These are phyloP conservation scores for Phoenix dactylifera DNA, from an alignment of 176 grass and related monocot genomes.

Conservation along the genomic window DNA sequence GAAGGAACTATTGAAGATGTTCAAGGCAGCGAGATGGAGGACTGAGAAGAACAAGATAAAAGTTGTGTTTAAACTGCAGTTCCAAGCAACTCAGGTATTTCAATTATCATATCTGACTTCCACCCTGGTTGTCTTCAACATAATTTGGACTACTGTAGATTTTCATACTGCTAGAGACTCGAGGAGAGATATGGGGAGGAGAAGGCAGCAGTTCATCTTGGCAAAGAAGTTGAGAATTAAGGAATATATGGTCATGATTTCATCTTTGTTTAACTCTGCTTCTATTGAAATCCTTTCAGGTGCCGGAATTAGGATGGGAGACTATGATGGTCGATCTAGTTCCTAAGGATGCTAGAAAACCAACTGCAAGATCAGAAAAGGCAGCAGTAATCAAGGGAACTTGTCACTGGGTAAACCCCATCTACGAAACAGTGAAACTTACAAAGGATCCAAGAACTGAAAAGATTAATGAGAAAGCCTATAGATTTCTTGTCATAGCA, in stretches of 20 bases:
- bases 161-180: too few species aligned
- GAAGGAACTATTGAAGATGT: constrained; percentile 39
- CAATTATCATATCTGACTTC: too few species aligned
- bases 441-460: constrained; percentile 36
- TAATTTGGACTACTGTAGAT: too few species aligned
- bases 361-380: constrained; percentile 68
- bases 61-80: constrained; percentile 81
- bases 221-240: constrained; percentile 3
- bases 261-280: too few species aligned
- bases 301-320: constrained; percentile 38
- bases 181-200: too few species aligned
- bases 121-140: too few species aligned
- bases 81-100: constrained; percentile 62
- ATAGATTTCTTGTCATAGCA: constrained; percentile 64
- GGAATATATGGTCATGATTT: constrained; percentile 31
- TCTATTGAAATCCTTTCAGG: too few species aligned
- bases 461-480: constrained; percentile 64
- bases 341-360: constrained; percentile 55
- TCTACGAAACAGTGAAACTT: constrained; percentile 68
- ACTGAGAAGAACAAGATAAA: constrained; percentile 74
- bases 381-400: constrained; percentile 39
- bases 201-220: too few species aligned
- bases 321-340: constrained; percentile 67
- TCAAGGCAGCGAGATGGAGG: constrained; percentile 73
- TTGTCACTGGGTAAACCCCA: constrained; percentile 50